Percentiles rank a stretch among this genome's conserved stretches.
Conservation (phyloP, 2,329 filamentous ascomycete species). For the Cladosporium sp. region DNA sequence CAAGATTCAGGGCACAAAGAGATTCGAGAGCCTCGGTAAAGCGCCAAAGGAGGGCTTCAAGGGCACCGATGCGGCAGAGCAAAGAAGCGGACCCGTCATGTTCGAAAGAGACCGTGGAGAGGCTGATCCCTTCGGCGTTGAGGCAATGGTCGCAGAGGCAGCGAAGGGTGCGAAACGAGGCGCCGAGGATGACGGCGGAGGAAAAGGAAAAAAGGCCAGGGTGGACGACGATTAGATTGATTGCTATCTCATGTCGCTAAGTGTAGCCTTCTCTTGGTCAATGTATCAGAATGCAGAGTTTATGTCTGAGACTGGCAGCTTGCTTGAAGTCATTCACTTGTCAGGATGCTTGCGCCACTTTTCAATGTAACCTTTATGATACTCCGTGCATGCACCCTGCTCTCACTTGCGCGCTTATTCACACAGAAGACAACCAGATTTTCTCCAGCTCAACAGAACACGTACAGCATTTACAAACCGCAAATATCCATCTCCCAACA, state of each 20-base stretch:
- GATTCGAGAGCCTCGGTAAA: slow-evolving; percentile 86
- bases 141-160: slow-evolving; percentile 85
- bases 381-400: not conserved
- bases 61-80: slow-evolving; percentile 79
- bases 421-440: not conserved
- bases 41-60: slow-evolving; percentile 79
- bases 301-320: not conserved
- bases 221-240: slow-evolving; percentile 65
- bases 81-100: slow-evolving; percentile 86
- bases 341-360: not conserved
- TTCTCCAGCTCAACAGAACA: not conserved
- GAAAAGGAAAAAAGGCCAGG: slow-evolving; percentile 68
- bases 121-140: slow-evolving; percentile 87
- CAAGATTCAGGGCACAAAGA: slow-evolving; percentile 78
- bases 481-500: not conserved
- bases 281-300: not conserved
- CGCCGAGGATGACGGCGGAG: slow-evolving; percentile 65
- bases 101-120: slow-evolving; percentile 80
- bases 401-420: not conserved
- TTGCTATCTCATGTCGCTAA: not conserved
- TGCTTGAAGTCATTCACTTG: not conserved
- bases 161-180: slow-evolving; percentile 67
- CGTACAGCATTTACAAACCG: not conserved
- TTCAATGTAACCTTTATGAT: not conserved
- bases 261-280: not conserved